Conservation (phyloP, 345 rosid species). For the Cardamine resedifolia region DNA sequence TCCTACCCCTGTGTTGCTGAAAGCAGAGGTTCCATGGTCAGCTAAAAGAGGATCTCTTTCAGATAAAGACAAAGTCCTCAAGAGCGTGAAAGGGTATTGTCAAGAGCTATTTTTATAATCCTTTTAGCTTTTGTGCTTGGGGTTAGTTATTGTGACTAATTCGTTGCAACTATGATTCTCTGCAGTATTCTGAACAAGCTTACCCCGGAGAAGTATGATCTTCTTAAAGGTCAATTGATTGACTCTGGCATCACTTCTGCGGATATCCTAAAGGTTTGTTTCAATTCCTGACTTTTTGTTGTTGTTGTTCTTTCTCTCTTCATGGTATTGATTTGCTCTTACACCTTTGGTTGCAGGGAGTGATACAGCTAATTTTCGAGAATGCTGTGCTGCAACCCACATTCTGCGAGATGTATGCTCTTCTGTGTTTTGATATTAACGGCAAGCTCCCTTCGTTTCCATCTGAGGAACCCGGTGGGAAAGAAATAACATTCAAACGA, state of each 20-base stretch:
- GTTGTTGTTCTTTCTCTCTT: not conserved
- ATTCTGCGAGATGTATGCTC: slow-evolving; percentile 89
- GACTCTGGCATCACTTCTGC: slow-evolving; percentile 77
- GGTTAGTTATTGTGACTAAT: not conserved
- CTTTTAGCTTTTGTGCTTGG: slow-evolving; percentile 1
- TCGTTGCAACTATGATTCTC: not conserved
- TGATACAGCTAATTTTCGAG: slow-evolving; percentile 76
- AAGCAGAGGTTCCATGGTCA: slow-evolving; percentile 76
- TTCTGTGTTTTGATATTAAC: slow-evolving; percentile 73
- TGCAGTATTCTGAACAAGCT: slow-evolving; percentile 83
- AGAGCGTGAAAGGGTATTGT: slow-evolving; percentile 69
- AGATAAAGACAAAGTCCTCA: slow-evolving; percentile 56
- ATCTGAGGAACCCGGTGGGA: slow-evolving; percentile 75
- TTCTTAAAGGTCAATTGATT: slow-evolving; percentile 82
- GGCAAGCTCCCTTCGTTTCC: slow-evolving; percentile 77
- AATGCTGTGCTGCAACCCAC: slow-evolving; percentile 95
- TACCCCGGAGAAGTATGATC: slow-evolving; percentile 81
- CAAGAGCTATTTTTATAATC: not conserved
- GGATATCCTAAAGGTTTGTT: slow-evolving; percentile 60
- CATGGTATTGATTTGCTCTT: not conserved
- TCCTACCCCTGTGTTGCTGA: slow-evolving; percentile 53
- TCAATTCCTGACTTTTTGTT: not conserved
- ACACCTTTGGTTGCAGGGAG: slow-evolving; percentile 54
- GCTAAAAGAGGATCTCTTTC: slow-evolving; percentile 55
- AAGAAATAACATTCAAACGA: slow-evolving; percentile 79